Percentiles rank a stretch among this genome's conserved stretches.
phyloP scores from a whole-genome alignment of 257 asterid genomes.

The Ligustrum vulgare region DNA sequence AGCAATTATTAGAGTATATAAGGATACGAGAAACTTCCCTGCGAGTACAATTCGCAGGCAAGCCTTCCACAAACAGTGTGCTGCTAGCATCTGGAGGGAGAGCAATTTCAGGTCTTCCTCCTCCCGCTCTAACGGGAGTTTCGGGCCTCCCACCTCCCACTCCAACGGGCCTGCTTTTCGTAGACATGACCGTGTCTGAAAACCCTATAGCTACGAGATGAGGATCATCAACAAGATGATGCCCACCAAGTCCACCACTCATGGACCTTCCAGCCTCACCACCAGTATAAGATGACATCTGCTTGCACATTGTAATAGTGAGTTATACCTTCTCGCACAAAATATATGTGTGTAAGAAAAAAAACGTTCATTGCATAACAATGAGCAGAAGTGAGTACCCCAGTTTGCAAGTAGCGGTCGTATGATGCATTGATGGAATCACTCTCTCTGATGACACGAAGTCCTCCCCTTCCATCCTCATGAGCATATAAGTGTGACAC shows the following conservation, averaged over 20 bases:
- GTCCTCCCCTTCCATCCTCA: conserved; percentile 57
- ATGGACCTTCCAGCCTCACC: conserved; percentile 59
- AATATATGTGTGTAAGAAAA: neutral
- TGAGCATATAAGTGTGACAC: conserved; percentile 39
- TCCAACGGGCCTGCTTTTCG: conserved; percentile 46
- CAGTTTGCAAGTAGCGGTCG: conserved; percentile 71
- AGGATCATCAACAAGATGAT: conserved; percentile 50
- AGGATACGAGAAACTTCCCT: conserved; percentile 84
- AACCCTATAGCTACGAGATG: conserved; percentile 46
- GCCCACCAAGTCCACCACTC: conserved; percentile 50
- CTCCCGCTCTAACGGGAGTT: conserved; percentile 56
- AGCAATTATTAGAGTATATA: conserved; percentile 8
- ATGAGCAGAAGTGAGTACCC: conserved; percentile 38
- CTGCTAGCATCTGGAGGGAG: conserved; percentile 89
- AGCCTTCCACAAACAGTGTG: conserved; percentile 61
- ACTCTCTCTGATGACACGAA: conserved; percentile 51
- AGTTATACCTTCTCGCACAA: conserved; percentile 16
- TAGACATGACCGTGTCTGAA: conserved; percentile 39
- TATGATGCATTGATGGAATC: conserved; percentile 79
- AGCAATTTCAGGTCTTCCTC: conserved; percentile 51
- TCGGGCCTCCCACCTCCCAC: conserved; percentile 49
- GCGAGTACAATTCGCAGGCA: conserved; percentile 54
- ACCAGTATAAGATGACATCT: conserved; percentile 43
- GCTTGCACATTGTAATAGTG: conserved; percentile 36
- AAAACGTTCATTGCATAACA: conserved; percentile 4